phyloP scores from a whole-genome alignment of 257 asterid species.

The Nemophila menziesii region DNA sequence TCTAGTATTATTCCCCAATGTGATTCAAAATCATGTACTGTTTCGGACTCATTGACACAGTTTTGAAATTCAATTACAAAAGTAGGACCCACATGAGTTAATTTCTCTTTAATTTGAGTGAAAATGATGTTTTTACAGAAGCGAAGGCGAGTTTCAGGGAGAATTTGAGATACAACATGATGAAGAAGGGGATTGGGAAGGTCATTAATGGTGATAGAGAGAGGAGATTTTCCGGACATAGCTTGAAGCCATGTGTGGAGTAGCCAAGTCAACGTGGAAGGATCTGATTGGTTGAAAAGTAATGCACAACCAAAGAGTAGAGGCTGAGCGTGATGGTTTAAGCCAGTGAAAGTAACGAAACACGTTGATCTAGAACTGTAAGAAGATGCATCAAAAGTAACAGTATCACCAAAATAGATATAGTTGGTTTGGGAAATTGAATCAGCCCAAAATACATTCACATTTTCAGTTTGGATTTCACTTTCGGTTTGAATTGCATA shows the following conservation, averaged over 20 bases:
- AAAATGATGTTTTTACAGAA: constrained; percentile 63
- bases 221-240: constrained; percentile 50
- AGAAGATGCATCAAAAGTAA: constrained; percentile 49
- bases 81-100: constrained; percentile 33
- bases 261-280: constrained; percentile 47
- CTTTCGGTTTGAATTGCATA: constrained; percentile 46
- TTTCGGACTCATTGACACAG: constrained; percentile 50
- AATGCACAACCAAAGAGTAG: constrained; percentile 74
- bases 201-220: constrained; percentile 55
- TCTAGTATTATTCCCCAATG: constrained; percentile 46
- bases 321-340: constrained; percentile 83
- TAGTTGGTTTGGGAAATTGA: constrained; percentile 43
- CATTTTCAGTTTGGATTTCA: constrained; percentile 23
- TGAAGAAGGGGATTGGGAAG: constrained; percentile 48
- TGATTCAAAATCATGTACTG: constrained; percentile 68
- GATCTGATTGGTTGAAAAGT: constrained; percentile 35
- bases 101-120: constrained; percentile 54
- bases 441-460: constrained; percentile 66
- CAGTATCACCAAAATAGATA: constrained; percentile 59
- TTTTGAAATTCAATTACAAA: constrained; percentile 53
- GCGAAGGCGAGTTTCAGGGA: constrained; percentile 49
- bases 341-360: constrained; percentile 57
- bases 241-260: constrained; percentile 65
- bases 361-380: constrained; percentile 26
- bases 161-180: constrained; percentile 51